Conservation (phyloP, 768 basidiomycete genomes). For the Arthromyces matolae region DNA sequence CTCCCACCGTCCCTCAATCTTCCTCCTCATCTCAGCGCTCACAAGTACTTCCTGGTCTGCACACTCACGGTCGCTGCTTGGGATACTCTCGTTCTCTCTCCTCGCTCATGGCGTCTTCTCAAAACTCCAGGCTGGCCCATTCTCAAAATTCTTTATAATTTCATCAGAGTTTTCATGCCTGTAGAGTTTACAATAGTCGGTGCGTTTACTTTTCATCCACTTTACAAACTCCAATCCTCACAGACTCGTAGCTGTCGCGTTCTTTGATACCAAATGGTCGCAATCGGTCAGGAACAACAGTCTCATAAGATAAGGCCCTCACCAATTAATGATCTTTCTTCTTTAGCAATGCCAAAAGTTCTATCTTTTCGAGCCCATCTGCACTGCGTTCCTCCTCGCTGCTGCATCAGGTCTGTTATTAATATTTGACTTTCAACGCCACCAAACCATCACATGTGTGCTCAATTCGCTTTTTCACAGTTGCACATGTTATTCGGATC, state of each 20-base stretch:
- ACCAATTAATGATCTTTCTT: too few species aligned
- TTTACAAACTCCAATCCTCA: conserved; percentile 4
- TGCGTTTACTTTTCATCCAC: conserved; percentile 21
- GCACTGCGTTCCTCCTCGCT: conserved; percentile 78
- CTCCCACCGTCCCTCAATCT: conserved; percentile 72
- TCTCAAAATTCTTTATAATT: conserved; percentile 73
- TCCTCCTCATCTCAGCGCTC: conserved; percentile 73
- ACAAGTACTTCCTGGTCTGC: conserved; percentile 90
- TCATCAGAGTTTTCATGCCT: conserved; percentile 75
- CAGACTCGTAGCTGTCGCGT: conserved; percentile 62
- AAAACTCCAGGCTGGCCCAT: conserved; percentile 67
- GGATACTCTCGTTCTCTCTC: conserved; percentile 84
- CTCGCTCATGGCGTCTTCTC: conserved; percentile 70
- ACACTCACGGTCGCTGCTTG: conserved; percentile 87
- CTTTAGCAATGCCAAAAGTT: conserved; percentile 59
- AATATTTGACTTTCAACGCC: too few species aligned
- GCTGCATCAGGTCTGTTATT: conserved; percentile 50
- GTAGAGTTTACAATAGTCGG: conserved; percentile 75
- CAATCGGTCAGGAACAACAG: conserved; percentile 49
- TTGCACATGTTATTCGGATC: conserved; percentile 73
- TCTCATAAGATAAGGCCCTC: too few species aligned
- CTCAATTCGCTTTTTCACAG: conserved; percentile 21
- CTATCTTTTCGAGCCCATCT: conserved; percentile 84
- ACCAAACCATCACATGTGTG: conserved; percentile 54
- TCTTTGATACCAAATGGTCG: conserved; percentile 74